Percentiles rank a stretch among this genome's conserved stretches.
Evolutionary conservation across 2,329 filamentous ascomycete species (phyloP).

Genomic region (Fusarium concolor): DNA sequence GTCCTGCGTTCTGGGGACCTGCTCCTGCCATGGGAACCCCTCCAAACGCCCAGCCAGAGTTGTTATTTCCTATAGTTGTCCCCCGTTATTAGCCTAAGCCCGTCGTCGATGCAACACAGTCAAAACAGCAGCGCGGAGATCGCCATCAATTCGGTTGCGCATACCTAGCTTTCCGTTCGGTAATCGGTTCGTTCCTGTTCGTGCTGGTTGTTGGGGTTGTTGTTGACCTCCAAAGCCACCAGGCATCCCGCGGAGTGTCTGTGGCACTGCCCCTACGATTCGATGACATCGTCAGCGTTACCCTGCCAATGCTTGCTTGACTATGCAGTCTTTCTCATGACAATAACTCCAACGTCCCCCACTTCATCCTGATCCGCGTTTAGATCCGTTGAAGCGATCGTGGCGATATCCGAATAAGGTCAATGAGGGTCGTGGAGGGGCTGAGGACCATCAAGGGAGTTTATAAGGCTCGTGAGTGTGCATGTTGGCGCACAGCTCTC

Average conservation of each 20-base stretch:
- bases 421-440: constrained; percentile 32
- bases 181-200: constrained; percentile 68
- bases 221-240: constrained; percentile 70
- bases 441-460: constrained; percentile 26
- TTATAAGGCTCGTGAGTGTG: constrained; percentile 25
- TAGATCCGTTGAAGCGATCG: constrained; percentile 33
- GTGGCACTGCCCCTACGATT: constrained; percentile 67
- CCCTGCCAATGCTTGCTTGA: constrained; percentile 33
- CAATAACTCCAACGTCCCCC: constrained; percentile 11
- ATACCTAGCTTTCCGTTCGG: constrained; percentile 74
- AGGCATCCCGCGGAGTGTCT: constrained; percentile 71
- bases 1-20: constrained; percentile 63
- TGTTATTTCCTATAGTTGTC: constrained; percentile 59
- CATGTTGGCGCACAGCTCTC: constrained; percentile 29
- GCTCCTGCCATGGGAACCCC: constrained; percentile 70
- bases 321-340: constrained; percentile 10
- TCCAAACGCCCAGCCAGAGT: constrained; percentile 71
- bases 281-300: constrained; percentile 46
- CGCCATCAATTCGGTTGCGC: constrained; percentile 10
- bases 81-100: constrained; percentile 40
- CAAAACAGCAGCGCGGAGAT: constrained; percentile 14
- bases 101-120: constrained; percentile 10
- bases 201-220: constrained; percentile 65
- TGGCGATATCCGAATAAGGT: constrained; percentile 27
- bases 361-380: constrained; percentile 5